Conservation (phyloP, 2,329 filamentous ascomycete genomes). For the Myriosclerotinia duriaeana region DNA sequence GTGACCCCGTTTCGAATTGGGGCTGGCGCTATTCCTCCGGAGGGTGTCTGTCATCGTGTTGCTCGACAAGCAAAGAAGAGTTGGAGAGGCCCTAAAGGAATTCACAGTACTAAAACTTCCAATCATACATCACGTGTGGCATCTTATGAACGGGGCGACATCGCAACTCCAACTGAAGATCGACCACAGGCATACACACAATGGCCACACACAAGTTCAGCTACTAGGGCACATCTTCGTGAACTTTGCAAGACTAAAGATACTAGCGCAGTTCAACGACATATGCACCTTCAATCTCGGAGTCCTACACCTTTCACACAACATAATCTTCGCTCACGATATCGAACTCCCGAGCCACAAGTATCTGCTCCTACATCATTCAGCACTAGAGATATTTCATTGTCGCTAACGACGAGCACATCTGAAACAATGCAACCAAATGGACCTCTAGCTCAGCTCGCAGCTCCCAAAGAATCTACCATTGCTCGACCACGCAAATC, state of each 20-base stretch:
- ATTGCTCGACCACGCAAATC: constrained; percentile 6
- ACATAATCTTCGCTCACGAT: constrained; percentile 51
- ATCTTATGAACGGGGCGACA: constrained; percentile 49
- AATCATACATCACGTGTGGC: constrained; percentile 27
- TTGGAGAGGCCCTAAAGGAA: constrained; percentile 60
- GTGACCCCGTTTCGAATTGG: constrained; percentile 65
- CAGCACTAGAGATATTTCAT: constrained; percentile 59
- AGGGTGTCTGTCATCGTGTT: constrained; percentile 63
- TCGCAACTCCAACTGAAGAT: constrained; percentile 55
- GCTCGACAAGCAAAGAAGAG: constrained; percentile 65
- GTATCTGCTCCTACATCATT: constrained; percentile 48
- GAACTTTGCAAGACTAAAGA: constrained; percentile 61
- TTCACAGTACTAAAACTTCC: not conserved
- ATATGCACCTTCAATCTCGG: constrained; percentile 49
- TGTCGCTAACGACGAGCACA: constrained; percentile 63
- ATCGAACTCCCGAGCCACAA: constrained; percentile 49
- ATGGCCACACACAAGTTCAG: constrained; percentile 64
- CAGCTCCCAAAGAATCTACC: constrained; percentile 38
- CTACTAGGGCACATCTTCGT: constrained; percentile 61
- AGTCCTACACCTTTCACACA: constrained; percentile 58
- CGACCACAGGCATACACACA: constrained; percentile 51
- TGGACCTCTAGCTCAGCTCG: constrained; percentile 60
- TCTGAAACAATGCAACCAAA: constrained; percentile 64
- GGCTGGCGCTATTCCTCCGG: constrained; percentile 62
- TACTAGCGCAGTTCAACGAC: constrained; percentile 45